phyloP scores from a whole-genome alignment of 148 eudicot species.

The Gaultheria prostrata region DNA sequence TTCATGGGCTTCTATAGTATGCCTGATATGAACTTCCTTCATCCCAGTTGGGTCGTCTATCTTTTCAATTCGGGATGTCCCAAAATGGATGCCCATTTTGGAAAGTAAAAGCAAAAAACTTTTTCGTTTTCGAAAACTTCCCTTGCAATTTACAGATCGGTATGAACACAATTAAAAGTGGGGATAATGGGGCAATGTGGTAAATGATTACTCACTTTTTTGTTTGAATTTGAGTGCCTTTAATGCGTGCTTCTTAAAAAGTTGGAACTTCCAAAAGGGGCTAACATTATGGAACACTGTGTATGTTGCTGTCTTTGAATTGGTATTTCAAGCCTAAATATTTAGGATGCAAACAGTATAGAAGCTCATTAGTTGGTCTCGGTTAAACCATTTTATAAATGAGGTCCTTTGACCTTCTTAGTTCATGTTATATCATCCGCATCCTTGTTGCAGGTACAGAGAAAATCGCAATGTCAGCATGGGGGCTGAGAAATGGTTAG shows the following conservation, averaged over 20 bases:
- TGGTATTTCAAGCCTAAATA: not conserved
- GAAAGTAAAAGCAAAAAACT: not conserved
- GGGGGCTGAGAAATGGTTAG: slow-evolving; percentile 99
- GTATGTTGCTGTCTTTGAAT: not conserved
- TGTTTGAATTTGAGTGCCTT: not conserved
- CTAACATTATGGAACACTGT: not conserved
- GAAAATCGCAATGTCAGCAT: slow-evolving; percentile 89
- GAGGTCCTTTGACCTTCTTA: not conserved
- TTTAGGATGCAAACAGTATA: not conserved
- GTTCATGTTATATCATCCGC: not conserved
- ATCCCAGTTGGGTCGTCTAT: not conserved
- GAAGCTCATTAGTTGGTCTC: not conserved
- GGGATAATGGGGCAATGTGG: not conserved
- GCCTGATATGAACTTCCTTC: not conserved
- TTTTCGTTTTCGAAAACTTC: not conserved
- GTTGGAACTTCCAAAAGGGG: not conserved
- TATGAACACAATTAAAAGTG: not conserved
- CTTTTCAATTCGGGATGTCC: not conserved
- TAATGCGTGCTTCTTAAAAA: not conserved
- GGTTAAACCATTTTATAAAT: not conserved
- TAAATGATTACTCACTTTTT: not conserved
- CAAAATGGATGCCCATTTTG: not conserved
- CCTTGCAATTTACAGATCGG: not conserved
- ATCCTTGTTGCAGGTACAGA: slow-evolving; percentile 56
- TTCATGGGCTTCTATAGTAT: not conserved